phyloP scores from a whole-genome alignment of 2,329 filamentous ascomycete species.

The Penicillium sp. region DNA sequence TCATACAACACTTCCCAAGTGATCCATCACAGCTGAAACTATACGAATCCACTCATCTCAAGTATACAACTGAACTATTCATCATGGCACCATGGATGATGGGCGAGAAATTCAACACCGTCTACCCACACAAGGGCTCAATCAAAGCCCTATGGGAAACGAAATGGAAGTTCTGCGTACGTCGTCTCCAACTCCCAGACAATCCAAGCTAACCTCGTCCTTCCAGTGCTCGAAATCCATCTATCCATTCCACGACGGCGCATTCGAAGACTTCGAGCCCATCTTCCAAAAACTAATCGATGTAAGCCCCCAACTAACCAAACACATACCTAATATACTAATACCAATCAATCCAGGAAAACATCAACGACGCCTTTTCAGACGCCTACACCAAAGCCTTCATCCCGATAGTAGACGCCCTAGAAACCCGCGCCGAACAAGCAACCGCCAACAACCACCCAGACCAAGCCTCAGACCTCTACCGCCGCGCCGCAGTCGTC shows the following conservation, averaged over 20 bases:
- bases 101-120: constrained; percentile 46
- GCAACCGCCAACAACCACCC: constrained; percentile 48
- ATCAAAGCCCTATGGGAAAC: constrained; percentile 67
- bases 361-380: constrained; percentile 62
- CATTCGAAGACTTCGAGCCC: constrained; percentile 63
- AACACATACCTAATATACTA: neutral
- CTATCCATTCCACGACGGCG: constrained; percentile 71
- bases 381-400: constrained; percentile 61
- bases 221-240: constrained; percentile 54
- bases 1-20: neutral
- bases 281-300: constrained; percentile 61
- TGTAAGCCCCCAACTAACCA: constrained; percentile 30
- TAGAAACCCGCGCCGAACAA: constrained; percentile 52
- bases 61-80: neutral
- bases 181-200: constrained; percentile 17
- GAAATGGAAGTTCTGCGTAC: constrained; percentile 66
- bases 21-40: neutral
- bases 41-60: neutral
- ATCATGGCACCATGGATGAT: constrained; percentile 33
- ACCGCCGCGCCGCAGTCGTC: constrained; percentile 67
- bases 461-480: constrained; percentile 57
- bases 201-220: neutral
- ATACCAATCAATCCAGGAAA: constrained; percentile 34
- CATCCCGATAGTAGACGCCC: constrained; percentile 56
- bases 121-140: constrained; percentile 55